Base-by-base conservation (phyloP, 2,329 filamentous ascomycete species). In the Neurospora crassa region DNA sequence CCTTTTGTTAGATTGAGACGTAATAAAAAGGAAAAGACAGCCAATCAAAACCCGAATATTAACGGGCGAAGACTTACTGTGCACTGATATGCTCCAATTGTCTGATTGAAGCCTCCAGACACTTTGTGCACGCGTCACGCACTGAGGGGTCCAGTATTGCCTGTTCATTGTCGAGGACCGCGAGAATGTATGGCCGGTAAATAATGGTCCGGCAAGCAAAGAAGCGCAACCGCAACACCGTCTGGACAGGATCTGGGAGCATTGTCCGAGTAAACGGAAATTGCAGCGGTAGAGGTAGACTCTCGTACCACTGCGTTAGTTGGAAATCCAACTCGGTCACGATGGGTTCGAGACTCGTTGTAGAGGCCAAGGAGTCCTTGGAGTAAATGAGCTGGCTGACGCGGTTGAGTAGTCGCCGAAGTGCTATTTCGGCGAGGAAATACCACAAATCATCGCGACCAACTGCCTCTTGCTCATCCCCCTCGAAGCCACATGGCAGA, bases 171-270 rank as follows among this genome's bases (percentile, higher is more conserved):
- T 94, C 90, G 29, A 96, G 81, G 1, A 94, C 92, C 12, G 91
- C 91, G 72, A 94, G 83, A 73, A 95, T 92, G 79, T 95, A 95
- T 0, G 92, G 92, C 40, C 92, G 87, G 81, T 93, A 95, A 74
- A 96, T 95, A 76, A 95, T 94, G 37, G 92, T 95, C 71, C 92
- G 89, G 79, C 92, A 96, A 59, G 92, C 92, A 79, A 93, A 94
- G 82, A 95, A 96, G 40, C 92, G 88, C 72, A 95, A 83, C 67
- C 92, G 87, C 68, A 96, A 83, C 8, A 95, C 92, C 0, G 91
- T 93, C 80, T 95, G 92, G 6, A 94, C 89, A 4, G 91, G 90
- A 76, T 93, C 91, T 71, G 88, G 86, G 37, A 93, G 83, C 69
- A 90, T 86, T 0, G 87, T 84, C 70, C 89, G 85, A 43, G 88